A percentile compares a stretch with the other conserved stretches of the same genome.
phyloP scores from a whole-genome alignment of 345 rosid genomes.

The Arabis alpina region DNA sequence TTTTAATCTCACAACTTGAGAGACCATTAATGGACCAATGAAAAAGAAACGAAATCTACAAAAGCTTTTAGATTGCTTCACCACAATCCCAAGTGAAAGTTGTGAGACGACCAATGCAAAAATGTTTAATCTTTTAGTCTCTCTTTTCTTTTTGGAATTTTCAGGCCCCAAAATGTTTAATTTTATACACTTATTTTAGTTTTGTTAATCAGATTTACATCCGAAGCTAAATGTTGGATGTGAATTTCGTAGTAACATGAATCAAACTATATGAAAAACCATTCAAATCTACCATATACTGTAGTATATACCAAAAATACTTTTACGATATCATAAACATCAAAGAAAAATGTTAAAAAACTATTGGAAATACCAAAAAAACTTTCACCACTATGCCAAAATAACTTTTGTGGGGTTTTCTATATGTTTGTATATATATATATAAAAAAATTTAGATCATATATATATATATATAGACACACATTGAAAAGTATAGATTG shows the following conservation, averaged over 20 bases:
- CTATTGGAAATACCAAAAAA: neutral
- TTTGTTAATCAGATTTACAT: neutral
- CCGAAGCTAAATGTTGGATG: neutral
- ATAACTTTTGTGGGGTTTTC: neutral
- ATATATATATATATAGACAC: no score
- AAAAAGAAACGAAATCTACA: neutral
- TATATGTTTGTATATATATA: neutral
- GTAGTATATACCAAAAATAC: no score
- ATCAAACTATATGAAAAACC: no score
- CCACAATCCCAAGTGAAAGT: constrained; percentile 16
- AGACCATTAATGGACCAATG: constrained; percentile 19
- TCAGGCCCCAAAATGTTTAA: neutral
- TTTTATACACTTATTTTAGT: neutral
- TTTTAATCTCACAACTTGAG: constrained; percentile 1
- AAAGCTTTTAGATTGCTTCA: constrained; percentile 1
- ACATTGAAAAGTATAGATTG: neutral
- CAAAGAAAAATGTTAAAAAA: no score
- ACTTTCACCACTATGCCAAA: neutral
- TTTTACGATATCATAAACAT: no score
- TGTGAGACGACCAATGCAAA: constrained; percentile 5
- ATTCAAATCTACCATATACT: no score
- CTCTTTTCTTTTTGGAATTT: neutral
- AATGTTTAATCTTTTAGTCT: neutral
- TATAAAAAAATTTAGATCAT: no score
- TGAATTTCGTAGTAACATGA: no score